These are phyloP conservation scores for Tricholoma furcatifolium DNA, from an alignment of 768 basidiomycete species.

Conservation along the genomic window DNA sequence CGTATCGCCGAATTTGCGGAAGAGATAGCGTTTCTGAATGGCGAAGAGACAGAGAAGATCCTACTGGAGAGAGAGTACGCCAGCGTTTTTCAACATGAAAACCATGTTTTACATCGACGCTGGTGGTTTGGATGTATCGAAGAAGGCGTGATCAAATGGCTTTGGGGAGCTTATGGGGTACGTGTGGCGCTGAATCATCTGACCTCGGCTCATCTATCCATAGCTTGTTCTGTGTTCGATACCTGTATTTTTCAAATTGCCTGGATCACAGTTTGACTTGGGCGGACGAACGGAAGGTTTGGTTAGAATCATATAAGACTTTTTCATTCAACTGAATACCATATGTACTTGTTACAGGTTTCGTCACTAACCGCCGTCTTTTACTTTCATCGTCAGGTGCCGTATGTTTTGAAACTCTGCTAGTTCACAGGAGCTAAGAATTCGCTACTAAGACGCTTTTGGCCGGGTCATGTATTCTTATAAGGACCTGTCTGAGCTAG, in stretches of 20 bases:
- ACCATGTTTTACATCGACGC: constrained; percentile 69
- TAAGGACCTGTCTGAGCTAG: constrained; percentile 93
- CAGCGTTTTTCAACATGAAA: constrained; percentile 81
- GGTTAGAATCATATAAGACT: not conserved
- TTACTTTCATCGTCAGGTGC: constrained; percentile 82
- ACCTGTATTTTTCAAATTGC: constrained; percentile 87
- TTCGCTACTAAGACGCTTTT: constrained; percentile 67
- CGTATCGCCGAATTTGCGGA: constrained; percentile 87
- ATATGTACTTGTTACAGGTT: constrained; percentile 48
- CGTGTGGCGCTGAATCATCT: not conserved
- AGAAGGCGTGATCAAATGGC: constrained; percentile 94
- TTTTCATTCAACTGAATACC: too few relatives aligned
- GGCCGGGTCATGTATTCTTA: constrained; percentile 97
- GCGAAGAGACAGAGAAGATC: constrained; percentile 88
- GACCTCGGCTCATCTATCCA: constrained; percentile 11
- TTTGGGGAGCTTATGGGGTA: constrained; percentile 93
- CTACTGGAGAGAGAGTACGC: constrained; percentile 89
- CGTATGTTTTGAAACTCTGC: constrained; percentile 9
- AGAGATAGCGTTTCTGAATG: constrained; percentile 86
- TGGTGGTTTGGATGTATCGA: constrained; percentile 93
- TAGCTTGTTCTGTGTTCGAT: constrained; percentile 88
- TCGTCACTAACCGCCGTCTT: constrained; percentile 93
- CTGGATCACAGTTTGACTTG: constrained; percentile 71
- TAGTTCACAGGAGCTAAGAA: not conserved
- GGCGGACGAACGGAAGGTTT: constrained; percentile 88